A percentile compares a stretch with the other conserved stretches of the same genome.
Evolutionary conservation across 1,139 yeast species (phyloP).

Genomic region (Geotrichum armillariae): DNA sequence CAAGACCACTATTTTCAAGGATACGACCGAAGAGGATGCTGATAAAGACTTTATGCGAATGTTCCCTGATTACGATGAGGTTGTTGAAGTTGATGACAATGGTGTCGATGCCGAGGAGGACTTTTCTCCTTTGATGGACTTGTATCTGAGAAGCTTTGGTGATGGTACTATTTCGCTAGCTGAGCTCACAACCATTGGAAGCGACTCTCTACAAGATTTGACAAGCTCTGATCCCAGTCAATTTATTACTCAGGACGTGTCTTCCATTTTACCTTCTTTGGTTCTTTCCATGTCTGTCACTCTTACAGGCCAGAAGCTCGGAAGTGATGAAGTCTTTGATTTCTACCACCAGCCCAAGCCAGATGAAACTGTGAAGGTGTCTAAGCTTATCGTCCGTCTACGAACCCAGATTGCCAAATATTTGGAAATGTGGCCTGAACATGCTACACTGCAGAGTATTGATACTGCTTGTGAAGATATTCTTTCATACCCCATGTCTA

Average conservation of each 20-base stretch:
- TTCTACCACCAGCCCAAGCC: constrained; percentile 71
- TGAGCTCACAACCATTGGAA: constrained; percentile 16
- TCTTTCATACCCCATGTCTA: constrained; percentile 56
- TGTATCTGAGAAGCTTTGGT: constrained; percentile 19
- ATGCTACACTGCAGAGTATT: constrained; percentile 78
- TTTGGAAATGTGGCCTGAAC: constrained; percentile 87
- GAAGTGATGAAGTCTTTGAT: constrained; percentile 42
- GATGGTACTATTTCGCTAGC: constrained; percentile 15
- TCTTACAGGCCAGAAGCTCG: constrained; percentile 20
- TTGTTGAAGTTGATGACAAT: constrained; percentile 23
- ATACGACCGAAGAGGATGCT: constrained; percentile 53
- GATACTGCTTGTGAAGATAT: constrained; percentile 67
- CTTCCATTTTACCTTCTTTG: constrained; percentile 19
- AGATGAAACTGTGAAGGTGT: constrained; percentile 61
- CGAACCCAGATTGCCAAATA: constrained; percentile 50
- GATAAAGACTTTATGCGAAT: constrained; percentile 71
- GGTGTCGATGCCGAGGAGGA: constrained; percentile 17
- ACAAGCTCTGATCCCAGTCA: constrained; percentile 14
- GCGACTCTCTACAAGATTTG: constrained; percentile 17
- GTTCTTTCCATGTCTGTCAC: constrained; percentile 11
- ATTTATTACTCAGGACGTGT: constrained; percentile 16
- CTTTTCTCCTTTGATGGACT: constrained; percentile 16
- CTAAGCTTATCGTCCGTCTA: constrained; percentile 51
- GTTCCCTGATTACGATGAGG: constrained; percentile 87
- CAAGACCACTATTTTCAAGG: constrained; percentile 58